Evolutionary conservation across 2,329 filamentous ascomycete genomes (phyloP), one percentile per base, ranked within the genome.

Genomic region (Pseudonectria buxi): DNA sequence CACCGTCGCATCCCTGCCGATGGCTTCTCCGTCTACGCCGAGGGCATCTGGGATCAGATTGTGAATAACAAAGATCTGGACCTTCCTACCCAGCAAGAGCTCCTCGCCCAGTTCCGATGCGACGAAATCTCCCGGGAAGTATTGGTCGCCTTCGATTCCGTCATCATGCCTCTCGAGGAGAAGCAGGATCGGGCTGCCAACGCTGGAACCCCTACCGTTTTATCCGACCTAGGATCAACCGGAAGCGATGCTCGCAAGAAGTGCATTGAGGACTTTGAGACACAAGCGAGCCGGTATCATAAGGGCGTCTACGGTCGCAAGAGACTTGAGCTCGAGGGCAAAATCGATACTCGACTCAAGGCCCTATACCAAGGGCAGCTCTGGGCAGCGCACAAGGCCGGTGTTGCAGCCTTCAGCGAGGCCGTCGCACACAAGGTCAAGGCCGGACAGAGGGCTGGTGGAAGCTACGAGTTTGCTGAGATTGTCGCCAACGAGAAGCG

Each of bases 11-110:
- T 98, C 45, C 92, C 92, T 10, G 92, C 92, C 9, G 92, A 98
- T 60, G 92, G 92, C n/a, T 92, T 96, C 57, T 86, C 90, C 0
- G 74, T 88, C 40, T 98, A 98, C 53, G 89, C 92, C 1, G 81
- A 92, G 57, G 87, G 89, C 27, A 79, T 98, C 29, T 98, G 92
- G 92, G 89, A 96, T 54, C 90, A 96, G 64, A 98, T 98, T 56
- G 89, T 95, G 51, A 85, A 90, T 69, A 98, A 98, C 72, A 98
- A 98, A 64, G 92, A 98, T 55, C 72, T 98, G 36, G 92, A 98
- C 62, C 65, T 98, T 40, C 92, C 92, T 4, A 96, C 92, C 0
- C 92, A 98, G 59, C 92, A 98, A 64, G 92, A 98, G 60, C 73
- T 98, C 30, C 74, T 98, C 35, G 92, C 92, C 10, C 92, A 98